Evolutionary conservation across 2,329 filamentous ascomycete species (phyloP).

Genomic region (Thelonectria blattea): DNA sequence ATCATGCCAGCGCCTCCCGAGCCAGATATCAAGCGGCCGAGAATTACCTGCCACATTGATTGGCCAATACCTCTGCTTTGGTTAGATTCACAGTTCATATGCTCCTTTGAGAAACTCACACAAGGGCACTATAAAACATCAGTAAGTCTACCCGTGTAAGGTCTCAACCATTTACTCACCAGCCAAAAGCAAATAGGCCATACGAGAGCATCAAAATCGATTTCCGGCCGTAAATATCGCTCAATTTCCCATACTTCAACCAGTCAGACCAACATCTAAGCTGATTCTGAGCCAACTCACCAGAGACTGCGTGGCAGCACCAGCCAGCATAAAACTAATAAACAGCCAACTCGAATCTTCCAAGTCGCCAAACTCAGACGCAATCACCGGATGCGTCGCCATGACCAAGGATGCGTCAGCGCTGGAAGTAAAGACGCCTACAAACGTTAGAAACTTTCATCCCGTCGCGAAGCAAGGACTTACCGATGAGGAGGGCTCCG

Average conservation of each 20-base stretch:
- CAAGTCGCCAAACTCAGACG: constrained; percentile 64
- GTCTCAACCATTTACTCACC: constrained; percentile 42
- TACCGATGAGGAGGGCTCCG: constrained; percentile 27
- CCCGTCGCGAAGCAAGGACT: not conserved
- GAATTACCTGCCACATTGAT: constrained; percentile 55
- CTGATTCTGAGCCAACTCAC: constrained; percentile 42
- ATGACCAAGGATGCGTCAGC: constrained; percentile 69
- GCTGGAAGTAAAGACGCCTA: constrained; percentile 66
- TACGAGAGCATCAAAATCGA: constrained; percentile 37
- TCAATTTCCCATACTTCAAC: constrained; percentile 38
- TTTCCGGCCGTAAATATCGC: constrained; percentile 40
- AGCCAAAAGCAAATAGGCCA: constrained; percentile 38
- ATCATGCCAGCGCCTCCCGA: constrained; percentile 58
- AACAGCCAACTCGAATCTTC: constrained; percentile 56
- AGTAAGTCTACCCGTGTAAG: not conserved
- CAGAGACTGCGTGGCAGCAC: constrained; percentile 45
- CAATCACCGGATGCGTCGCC: constrained; percentile 67
- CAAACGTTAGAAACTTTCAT: not conserved
- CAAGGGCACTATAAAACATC: constrained; percentile 16
- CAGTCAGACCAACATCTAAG: too few relatives aligned
- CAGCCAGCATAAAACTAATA: constrained; percentile 41
- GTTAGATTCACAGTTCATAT: not conserved
- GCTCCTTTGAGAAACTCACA: constrained; percentile 20
- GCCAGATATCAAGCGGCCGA: constrained; percentile 59
- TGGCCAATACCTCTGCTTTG: constrained; percentile 46